Evolutionary conservation across 768 basidiomycete genomes (phyloP).

Genomic region (Hygrophorus pudorinus): DNA sequence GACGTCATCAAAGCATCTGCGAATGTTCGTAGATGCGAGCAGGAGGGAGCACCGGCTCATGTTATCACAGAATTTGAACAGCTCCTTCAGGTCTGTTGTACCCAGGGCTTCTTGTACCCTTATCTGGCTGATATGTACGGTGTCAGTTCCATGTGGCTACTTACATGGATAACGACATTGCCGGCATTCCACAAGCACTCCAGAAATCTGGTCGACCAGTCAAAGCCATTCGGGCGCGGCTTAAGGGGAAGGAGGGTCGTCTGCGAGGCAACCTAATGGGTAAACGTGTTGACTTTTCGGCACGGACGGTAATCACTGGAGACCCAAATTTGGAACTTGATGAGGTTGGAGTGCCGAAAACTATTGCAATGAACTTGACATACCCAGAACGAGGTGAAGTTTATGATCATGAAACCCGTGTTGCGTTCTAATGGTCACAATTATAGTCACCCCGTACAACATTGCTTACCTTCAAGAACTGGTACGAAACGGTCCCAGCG

Average conservation of each 20-base stretch:
- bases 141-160: slow-evolving; percentile 94
- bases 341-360: slow-evolving; percentile 91
- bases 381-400: slow-evolving; percentile 85
- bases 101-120: not conserved
- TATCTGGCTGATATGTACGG: slow-evolving; percentile 5
- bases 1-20: slow-evolving; percentile 95
- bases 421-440: slow-evolving; percentile 2
- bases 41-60: slow-evolving; percentile 94
- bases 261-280: slow-evolving; percentile 98
- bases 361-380: slow-evolving; percentile 96
- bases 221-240: slow-evolving; percentile 94
- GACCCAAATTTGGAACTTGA: slow-evolving; percentile 96
- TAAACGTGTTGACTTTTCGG: slow-evolving; percentile 98
- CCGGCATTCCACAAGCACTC: slow-evolving; percentile 92
- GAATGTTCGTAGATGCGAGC: slow-evolving; percentile 85
- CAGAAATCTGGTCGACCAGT: slow-evolving; percentile 97
- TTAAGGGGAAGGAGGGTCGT: slow-evolving; percentile 98
- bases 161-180: slow-evolving; percentile 99
- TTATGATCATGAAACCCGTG: not conserved
- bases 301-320: slow-evolving; percentile 97
- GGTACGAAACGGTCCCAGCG: slow-evolving; percentile 88
- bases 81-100: slow-evolving; percentile 69
- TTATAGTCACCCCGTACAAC: slow-evolving; percentile 90
- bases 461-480: slow-evolving; percentile 90
- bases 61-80: slow-evolving; percentile 96